Percentiles rank a stretch among this genome's conserved stretches.
Evolutionary conservation across 2,329 filamentous ascomycete species (phyloP).

Genomic region (Sphaerulina musiva): DNA sequence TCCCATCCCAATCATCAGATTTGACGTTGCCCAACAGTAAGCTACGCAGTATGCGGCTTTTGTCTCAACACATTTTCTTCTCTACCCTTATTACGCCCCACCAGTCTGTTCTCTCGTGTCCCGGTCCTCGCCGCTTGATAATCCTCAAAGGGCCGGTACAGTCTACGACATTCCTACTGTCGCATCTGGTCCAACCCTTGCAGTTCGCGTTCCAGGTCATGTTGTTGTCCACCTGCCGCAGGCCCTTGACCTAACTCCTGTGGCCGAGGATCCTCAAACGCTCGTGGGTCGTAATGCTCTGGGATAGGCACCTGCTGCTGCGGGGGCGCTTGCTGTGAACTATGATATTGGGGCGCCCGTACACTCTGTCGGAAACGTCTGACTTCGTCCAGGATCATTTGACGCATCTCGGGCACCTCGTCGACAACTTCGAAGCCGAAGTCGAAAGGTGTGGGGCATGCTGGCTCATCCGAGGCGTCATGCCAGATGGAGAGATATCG

Average conservation of each 20-base stretch:
- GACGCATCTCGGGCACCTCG: conserved; percentile 88
- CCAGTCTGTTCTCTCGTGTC: neutral
- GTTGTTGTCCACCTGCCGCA: conserved; percentile 48
- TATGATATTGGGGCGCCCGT: conserved; percentile 39
- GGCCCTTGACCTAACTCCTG: conserved; percentile 39
- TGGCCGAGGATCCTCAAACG: conserved; percentile 56
- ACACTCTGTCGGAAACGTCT: conserved; percentile 62
- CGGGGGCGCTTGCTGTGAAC: conserved; percentile 35
- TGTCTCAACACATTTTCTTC: neutral
- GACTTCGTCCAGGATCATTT: conserved; percentile 96
- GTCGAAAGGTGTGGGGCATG: conserved; percentile 90
- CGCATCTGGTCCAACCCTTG: conserved; percentile 29
- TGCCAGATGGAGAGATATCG: conserved; percentile 97
- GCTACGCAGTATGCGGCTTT: conserved; percentile 1
- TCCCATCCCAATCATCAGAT: neutral
- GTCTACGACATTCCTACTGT: conserved; percentile 10
- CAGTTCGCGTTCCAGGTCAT: conserved; percentile 83
- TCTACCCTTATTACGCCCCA: conserved; percentile 1
- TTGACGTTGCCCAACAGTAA: neutral
- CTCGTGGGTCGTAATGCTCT: conserved; percentile 52
- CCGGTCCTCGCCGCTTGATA: neutral
- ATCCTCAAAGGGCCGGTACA: neutral
- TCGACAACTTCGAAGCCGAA: conserved; percentile 98
- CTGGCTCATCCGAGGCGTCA: conserved; percentile 90
- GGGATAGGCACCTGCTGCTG: conserved; percentile 54